phyloP scores from a whole-genome alignment of 306 rosid species.

The Sphenostylis stenocarpa region DNA sequence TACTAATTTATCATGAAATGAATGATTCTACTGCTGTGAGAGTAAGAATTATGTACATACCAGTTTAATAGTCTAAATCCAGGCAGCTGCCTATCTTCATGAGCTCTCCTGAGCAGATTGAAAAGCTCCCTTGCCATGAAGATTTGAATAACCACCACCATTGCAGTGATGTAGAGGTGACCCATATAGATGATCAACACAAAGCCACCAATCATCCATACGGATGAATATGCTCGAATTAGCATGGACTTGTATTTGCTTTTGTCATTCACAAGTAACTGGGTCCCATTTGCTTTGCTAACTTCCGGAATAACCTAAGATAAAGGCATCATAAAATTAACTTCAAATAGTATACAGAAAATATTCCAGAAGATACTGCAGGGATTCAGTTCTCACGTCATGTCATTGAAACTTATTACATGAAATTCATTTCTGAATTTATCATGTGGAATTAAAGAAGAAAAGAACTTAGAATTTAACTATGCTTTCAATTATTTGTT shows the following conservation, averaged over 20 bases:
- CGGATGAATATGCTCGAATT: slow-evolving; percentile 80
- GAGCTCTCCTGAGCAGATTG: slow-evolving; percentile 86
- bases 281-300: slow-evolving; percentile 64
- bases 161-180: slow-evolving; percentile 89
- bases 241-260: slow-evolving; percentile 89
- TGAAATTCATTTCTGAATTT: no score
- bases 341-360: slow-evolving; percentile 17
- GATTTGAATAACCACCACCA: slow-evolving; percentile 95
- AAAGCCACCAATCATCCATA: slow-evolving; percentile 99
- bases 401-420: not conserved
- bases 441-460: no score
- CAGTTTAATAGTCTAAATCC: slow-evolving; percentile 96
- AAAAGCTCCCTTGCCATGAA: slow-evolving; percentile 94
- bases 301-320: slow-evolving; percentile 65
- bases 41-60: slow-evolving; percentile 44
- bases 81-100: slow-evolving; percentile 87
- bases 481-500: slow-evolving; percentile 14
- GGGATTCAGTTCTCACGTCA: not conserved
- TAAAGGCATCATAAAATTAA: slow-evolving; percentile 25
- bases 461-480: no score
- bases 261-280: slow-evolving; percentile 77
- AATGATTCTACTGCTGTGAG: slow-evolving; percentile 5
- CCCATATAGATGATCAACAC: slow-evolving; percentile 77
- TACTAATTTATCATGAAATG: slow-evolving; percentile 6
- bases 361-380: slow-evolving; percentile 12